These are phyloP conservation scores for Hygrophoropsis aurantiaca DNA, from an alignment of 768 basidiomycete genomes.

Conservation along the genomic window DNA sequence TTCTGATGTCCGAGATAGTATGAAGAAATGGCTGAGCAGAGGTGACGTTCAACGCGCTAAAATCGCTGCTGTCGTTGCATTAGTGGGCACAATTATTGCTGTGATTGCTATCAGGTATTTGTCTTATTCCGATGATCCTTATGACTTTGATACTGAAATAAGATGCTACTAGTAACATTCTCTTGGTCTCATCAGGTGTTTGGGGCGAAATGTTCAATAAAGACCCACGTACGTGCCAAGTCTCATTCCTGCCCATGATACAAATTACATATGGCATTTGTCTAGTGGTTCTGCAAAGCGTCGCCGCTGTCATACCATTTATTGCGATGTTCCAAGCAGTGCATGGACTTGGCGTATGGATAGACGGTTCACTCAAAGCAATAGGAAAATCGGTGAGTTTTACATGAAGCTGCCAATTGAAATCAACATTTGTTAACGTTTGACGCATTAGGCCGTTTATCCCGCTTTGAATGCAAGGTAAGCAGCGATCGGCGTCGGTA, in stretches of 20 bases:
- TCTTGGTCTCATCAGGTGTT: constrained; percentile 42
- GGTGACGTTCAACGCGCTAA: constrained; percentile 17
- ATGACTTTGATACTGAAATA: background rate
- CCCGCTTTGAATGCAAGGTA: constrained; percentile 24
- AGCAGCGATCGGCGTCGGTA: background rate
- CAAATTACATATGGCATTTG: background rate
- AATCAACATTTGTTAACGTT: constrained; percentile 1
- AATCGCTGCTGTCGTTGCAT: constrained; percentile 15
- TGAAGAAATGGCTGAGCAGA: constrained; percentile 19
- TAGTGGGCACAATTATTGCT: constrained; percentile 14
- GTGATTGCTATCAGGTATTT: constrained; percentile 11
- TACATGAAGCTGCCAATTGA: background rate
- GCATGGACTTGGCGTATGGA: constrained; percentile 20
- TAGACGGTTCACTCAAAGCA: constrained; percentile 13
- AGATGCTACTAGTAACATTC: constrained; percentile 32
- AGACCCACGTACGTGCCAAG: constrained; percentile 37
- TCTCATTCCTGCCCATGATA: background rate
- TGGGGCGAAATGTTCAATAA: constrained; percentile 65
- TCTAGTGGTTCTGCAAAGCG: constrained; percentile 40
- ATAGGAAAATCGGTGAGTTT: constrained; percentile 14
- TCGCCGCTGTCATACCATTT: constrained; percentile 54
- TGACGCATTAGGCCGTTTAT: constrained; percentile 9
- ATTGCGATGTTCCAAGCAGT: constrained; percentile 24
- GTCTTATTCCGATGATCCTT: background rate
- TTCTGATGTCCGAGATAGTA: constrained; percentile 8